These are phyloP conservation scores for Trifolium repens DNA, from an alignment of 306 rosid species.

Conservation along the genomic window DNA sequence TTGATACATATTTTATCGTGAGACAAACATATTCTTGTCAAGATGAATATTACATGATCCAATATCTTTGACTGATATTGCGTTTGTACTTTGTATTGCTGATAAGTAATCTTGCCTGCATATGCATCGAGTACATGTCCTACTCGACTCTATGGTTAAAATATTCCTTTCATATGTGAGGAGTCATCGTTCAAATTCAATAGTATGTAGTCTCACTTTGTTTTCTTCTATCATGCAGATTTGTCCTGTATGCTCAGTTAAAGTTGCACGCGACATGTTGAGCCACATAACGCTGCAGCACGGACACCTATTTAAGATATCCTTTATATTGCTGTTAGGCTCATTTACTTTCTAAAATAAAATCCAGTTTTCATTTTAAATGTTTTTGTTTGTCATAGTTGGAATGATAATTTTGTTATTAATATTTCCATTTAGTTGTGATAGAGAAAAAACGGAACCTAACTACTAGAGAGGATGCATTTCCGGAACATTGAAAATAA, in stretches of 20 bases:
- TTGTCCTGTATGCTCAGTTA: slow-evolving; percentile 94
- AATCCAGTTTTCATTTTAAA: background rate
- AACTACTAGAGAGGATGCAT: background rate
- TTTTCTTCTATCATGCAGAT: slow-evolving; percentile 59
- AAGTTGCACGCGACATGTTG: slow-evolving; percentile 83
- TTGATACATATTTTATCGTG: slow-evolving; percentile 11
- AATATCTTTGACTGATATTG: background rate
- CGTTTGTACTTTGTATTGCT: background rate
- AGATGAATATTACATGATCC: slow-evolving; percentile 22
- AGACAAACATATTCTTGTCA: background rate
- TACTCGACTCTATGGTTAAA: background rate
- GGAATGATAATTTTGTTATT: background rate
- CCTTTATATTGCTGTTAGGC: slow-evolving; percentile 47
- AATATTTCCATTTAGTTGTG: background rate
- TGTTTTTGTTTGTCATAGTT: background rate
- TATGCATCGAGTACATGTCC: background rate
- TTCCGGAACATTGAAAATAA: background rate
- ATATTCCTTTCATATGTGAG: background rate
- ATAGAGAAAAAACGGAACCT: too few species aligned
- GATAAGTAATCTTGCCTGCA: background rate
- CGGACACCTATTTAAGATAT: slow-evolving; percentile 94
- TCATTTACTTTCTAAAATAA: too few species aligned
- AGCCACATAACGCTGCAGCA: slow-evolving; percentile 94
- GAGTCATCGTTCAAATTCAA: background rate
- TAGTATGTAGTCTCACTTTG: slow-evolving; percentile 41